Conservation (phyloP, 768 basidiomycete genomes). For the Candolleomyces aberdarensis region DNA sequence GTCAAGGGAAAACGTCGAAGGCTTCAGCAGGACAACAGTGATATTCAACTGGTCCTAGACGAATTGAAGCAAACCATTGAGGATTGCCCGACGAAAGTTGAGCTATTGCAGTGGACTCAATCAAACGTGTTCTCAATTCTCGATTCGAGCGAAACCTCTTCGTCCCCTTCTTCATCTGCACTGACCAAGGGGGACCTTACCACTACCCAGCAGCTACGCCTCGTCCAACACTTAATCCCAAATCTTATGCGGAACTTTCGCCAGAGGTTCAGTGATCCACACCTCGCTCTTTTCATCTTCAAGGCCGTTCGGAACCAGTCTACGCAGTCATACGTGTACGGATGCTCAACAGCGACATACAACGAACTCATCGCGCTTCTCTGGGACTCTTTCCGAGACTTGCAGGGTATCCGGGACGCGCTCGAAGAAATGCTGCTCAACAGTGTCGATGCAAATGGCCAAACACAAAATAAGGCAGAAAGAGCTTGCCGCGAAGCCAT, state of each 20-base stretch:
- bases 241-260: constrained; percentile 77
- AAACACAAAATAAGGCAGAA: constrained; percentile 62
- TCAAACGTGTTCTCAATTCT: not conserved
- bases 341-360: constrained; percentile 85
- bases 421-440: constrained; percentile 83
- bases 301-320: constrained; percentile 72
- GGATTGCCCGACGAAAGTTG: not conserved
- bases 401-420: constrained; percentile 67
- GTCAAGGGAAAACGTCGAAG: not conserved
- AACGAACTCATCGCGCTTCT: constrained; percentile 85
- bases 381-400: constrained; percentile 82
- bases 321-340: constrained; percentile 80
- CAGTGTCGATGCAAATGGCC: constrained; percentile 61
- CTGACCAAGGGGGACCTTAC: not conserved
- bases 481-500: constrained; percentile 61
- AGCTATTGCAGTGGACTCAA: not conserved
- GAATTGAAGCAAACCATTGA: constrained; percentile 1
- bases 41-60: not conserved
- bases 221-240: constrained; percentile 53
- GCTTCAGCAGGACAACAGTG: not conserved
- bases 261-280: constrained; percentile 73
- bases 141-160: not conserved
- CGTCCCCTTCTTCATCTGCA: not conserved
- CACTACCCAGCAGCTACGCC: not conserved
- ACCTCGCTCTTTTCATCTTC: constrained; percentile 81